Evolutionary conservation across 2,329 filamentous ascomycete species (phyloP), one percentile per base, ranked within the genome.

Genomic region (Hortaea sp.): DNA sequence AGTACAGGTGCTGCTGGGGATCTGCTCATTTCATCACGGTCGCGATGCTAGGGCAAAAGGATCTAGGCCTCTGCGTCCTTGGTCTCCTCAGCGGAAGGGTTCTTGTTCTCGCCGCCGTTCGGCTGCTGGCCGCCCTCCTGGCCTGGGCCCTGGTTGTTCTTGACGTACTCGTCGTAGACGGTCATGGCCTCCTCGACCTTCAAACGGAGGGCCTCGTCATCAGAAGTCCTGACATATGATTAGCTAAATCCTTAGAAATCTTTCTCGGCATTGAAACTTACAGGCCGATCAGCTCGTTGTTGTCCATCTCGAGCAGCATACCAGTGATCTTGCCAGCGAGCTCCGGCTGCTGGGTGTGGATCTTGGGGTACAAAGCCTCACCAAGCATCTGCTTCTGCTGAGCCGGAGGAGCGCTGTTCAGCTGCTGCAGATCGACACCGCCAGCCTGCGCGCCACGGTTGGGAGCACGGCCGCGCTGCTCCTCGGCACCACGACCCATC

Each of bases 261-360:
- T 12, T 12, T 12, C 9, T 9, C 9, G n/a, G n/a, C 9, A 4
- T 35, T 35, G 32, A n/a, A 54, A 86, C 89, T 86, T 84, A 95
- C 87, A 98, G 79, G 72, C 86, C 87, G 65, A 98, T 78, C 60
- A 98, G 76, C 75, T 98, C 92, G 48, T 77, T 68, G 72, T 97
- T 97, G 63, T 97, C 92, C 92, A 98, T 98, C 79, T 98, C 92
- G 61, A 98, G 73, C 62, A 98, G 84, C 92, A 98, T 98, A 72
- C 92, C 92, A 52, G 92, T 98, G 69, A 98, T 97, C 83, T 98
- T 98, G 66, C 92, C 92, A 53, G 92, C 92, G 63, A 98, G 78
- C 62, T 95, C 89, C 50, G 88, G 85, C 75, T 98, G 92, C 71
- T 95, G 83, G 57, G 80, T 81, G 69, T 89, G 82, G 63, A 98